Evolutionary conservation across 148 eudicot species (phyloP), one percentile per base, ranked within the genome.

Genomic region (Silene conica): DNA sequence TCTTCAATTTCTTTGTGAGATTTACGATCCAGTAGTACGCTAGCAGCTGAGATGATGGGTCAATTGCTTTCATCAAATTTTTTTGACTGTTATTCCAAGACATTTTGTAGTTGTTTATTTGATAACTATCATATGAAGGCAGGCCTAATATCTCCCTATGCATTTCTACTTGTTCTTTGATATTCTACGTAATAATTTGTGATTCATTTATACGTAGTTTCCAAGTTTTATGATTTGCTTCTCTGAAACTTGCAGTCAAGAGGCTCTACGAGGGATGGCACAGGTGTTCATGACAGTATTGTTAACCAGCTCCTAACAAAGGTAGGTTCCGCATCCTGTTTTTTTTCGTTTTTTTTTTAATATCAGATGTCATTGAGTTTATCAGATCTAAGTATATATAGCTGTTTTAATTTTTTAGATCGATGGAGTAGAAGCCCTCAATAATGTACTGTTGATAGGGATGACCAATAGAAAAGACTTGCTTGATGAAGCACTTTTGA

Each of bases 231-330:
- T 68, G 34, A 57, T 20, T 21, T 62, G 55, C 16, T 45, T 62
- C 60, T 55, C 60, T 70, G 52, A 64, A 75, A 48, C 63, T 38
- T 85, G 85, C 86, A 92, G 99, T 87, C 97, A 63, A 90, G 96
- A 89, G 99, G 99, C 72, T 95, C 99, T 50, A 95, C 99, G 48
- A 90, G 96, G 86, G 99, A 95, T 83, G 99, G 99, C 16, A 95
- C 99, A 78, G 99, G 99, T 70, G 99, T 95, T 64, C 99, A 95
- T 79, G 97, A 95, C 81, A 90, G 99, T 79, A 90, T 95, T 76
- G 99, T 95, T 66, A 95, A 95, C 82, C 99, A 95, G 83, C 94
- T 95, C 22, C 88, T 95, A 46, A 95, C 99, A 46, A 95, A 95
- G 97, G 97, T 85, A 82, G 76, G 83, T 78, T 72, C 25, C 26